Evolutionary conservation across 495 filamentous ascomycete species (phyloP).

Genomic region (Penicillium argentinense): DNA sequence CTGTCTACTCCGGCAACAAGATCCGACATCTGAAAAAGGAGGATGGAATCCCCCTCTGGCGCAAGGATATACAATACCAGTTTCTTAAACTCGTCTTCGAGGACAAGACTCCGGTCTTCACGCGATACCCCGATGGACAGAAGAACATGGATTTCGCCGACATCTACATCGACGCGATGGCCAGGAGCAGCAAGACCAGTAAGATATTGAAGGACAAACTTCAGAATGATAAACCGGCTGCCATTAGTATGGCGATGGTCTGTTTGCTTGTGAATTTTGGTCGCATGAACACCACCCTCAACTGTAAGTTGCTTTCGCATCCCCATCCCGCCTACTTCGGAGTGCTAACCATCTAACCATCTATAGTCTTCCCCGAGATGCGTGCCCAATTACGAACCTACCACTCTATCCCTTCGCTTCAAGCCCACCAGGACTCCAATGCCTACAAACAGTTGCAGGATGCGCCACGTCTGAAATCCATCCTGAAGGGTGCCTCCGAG

Average conservation of each 20-base stretch:
- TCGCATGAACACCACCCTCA: conserved; percentile 97
- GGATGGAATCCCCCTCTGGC: conserved; percentile 93
- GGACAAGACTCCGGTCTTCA: conserved; percentile 80
- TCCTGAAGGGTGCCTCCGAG: conserved; percentile 94
- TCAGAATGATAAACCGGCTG: conserved; percentile 84
- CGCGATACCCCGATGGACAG: conserved; percentile 70
- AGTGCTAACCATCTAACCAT: conserved; percentile 31
- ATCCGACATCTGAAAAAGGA: conserved; percentile 96
- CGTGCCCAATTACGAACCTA: conserved; percentile 96
- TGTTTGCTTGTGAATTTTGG: conserved; percentile 96
- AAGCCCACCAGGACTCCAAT: conserved; percentile 91
- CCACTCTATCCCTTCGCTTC: conserved; percentile 93
- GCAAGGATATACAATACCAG: conserved; percentile 96
- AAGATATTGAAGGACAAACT: conserved; percentile 98
- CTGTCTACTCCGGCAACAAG: conserved; percentile 84
- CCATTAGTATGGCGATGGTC: conserved; percentile 98
- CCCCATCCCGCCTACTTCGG: neutral
- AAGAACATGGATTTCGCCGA: conserved; percentile 86
- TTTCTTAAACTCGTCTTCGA: conserved; percentile 92
- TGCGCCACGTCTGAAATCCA: conserved; percentile 93
- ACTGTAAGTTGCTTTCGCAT: conserved; percentile 63
- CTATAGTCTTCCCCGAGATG: conserved; percentile 96
- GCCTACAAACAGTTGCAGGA: conserved; percentile 98
- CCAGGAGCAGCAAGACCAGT: conserved; percentile 96
- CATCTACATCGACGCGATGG: conserved; percentile 98